A percentile compares a stretch with the other conserved stretches of the same genome.
Evolutionary conservation across 208 protist genomes (phyloP).

Genomic region (Phytomonas francai): DNA sequence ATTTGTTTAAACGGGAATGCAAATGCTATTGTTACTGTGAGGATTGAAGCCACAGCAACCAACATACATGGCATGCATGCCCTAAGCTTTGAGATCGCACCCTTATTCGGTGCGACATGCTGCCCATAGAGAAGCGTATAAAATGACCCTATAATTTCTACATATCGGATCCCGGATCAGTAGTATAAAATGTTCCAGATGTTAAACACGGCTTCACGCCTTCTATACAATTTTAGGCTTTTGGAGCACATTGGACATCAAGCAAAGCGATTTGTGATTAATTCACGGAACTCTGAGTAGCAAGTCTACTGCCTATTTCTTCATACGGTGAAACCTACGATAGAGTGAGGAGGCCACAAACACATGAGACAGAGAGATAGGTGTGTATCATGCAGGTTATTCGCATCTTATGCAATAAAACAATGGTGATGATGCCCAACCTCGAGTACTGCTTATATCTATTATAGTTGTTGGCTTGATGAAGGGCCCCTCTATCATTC

Average conservation of each 20-base stretch:
- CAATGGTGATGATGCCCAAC: not conserved
- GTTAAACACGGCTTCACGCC: not conserved
- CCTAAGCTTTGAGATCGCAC: not conserved
- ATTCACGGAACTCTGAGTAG: not conserved
- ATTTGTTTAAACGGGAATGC: not conserved
- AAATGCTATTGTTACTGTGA: not conserved
- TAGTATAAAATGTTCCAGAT: not conserved
- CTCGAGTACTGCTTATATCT: not conserved
- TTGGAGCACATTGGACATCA: not conserved
- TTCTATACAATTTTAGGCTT: not conserved
- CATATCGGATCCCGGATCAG: not conserved
- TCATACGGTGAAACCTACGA: not conserved
- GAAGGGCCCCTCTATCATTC: not conserved
- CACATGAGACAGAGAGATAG: not conserved
- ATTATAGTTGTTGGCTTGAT: not conserved
- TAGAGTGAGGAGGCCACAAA: not conserved
- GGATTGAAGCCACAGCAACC: not conserved
- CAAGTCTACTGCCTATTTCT: not conserved
- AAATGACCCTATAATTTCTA: not conserved
- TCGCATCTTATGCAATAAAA: not conserved
- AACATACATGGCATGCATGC: not conserved
- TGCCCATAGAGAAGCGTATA: not conserved
- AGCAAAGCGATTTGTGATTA: not conserved
- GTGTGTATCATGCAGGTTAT: not conserved
- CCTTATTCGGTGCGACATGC: not conserved